Percentiles rank a stretch among this genome's conserved stretches.
Evolutionary conservation across 2,329 filamentous ascomycete genomes (phyloP).

Genomic region (Fusarium xyrophilum): DNA sequence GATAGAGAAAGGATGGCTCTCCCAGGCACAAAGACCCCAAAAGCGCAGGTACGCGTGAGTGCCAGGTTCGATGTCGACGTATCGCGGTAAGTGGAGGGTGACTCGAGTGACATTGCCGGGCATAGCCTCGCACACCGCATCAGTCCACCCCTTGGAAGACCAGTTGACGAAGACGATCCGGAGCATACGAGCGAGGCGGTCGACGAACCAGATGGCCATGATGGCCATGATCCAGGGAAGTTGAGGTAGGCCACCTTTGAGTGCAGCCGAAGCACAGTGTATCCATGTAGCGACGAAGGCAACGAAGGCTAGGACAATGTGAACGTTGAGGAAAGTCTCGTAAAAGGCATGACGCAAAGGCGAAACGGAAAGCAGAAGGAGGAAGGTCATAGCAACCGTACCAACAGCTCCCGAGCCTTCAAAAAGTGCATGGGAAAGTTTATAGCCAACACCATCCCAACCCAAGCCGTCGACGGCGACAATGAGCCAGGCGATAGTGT

Average conservation of each 20-base stretch:
- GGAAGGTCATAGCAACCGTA: slow-evolving; percentile 65
- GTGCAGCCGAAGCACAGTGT: slow-evolving; percentile 72
- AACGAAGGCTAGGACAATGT: slow-evolving; percentile 77
- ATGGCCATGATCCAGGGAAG: slow-evolving; percentile 77
- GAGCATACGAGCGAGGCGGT: slow-evolving; percentile 69
- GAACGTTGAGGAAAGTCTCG: slow-evolving; percentile 90
- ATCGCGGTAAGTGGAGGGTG: slow-evolving; percentile 72
- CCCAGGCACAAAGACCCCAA: slow-evolving; percentile 69
- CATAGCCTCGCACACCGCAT: slow-evolving; percentile 71
- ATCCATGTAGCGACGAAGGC: slow-evolving; percentile 76
- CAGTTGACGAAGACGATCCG: slow-evolving; percentile 72
- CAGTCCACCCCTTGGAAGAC: slow-evolving; percentile 64
- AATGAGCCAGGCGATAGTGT: slow-evolving; percentile 76
- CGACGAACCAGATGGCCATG: slow-evolving; percentile 77
- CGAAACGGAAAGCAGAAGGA: slow-evolving; percentile 75
- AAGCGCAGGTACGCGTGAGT: slow-evolving; percentile 80
- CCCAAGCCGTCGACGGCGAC: slow-evolving; percentile 73
- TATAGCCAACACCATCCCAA: slow-evolving; percentile 62
- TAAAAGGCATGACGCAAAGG: slow-evolving; percentile 93
- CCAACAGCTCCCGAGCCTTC: slow-evolving; percentile 70
- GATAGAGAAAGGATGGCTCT: slow-evolving; percentile 80
- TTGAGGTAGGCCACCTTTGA: slow-evolving; percentile 73
- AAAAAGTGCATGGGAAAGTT: slow-evolving; percentile 66
- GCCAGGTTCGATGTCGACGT: slow-evolving; percentile 70
- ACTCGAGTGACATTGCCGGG: slow-evolving; percentile 74